These are phyloP conservation scores for Xylaria sp. DNA, from an alignment of 2,329 filamentous ascomycete species.

Conservation along the genomic window DNA sequence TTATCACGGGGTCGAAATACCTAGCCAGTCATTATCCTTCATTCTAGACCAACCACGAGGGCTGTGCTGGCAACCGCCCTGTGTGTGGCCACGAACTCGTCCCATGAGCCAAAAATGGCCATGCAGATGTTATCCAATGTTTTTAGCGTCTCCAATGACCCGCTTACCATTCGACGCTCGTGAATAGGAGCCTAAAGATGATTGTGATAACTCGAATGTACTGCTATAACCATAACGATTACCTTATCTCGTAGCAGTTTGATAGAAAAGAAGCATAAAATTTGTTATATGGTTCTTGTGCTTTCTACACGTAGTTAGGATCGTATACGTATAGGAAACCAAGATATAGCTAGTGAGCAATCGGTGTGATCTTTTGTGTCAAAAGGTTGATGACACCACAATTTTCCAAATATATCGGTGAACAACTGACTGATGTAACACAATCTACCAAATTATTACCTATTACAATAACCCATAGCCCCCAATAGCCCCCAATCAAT, in stretches of 20 bases:
- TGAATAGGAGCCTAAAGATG: not conserved
- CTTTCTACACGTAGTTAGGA: not conserved
- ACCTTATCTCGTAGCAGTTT: slow-evolving; percentile 2
- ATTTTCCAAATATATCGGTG: slow-evolving; percentile 1
- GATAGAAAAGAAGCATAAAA: not conserved
- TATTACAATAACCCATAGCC: not conserved
- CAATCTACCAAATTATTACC: slow-evolving; percentile 15
- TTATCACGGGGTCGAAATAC: slow-evolving; percentile 31
- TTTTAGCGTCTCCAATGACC: slow-evolving; percentile 17
- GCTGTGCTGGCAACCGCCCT: slow-evolving; percentile 34
- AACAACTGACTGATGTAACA: slow-evolving; percentile 7
- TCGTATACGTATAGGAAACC: not conserved
- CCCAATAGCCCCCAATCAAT: slow-evolving; percentile 5
- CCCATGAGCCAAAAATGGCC: slow-evolving; percentile 17
- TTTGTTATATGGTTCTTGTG: not conserved
- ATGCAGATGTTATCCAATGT: slow-evolving; percentile 12
- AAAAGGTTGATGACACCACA: not conserved
- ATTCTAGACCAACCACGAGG: slow-evolving; percentile 18
- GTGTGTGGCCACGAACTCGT: slow-evolving; percentile 25
- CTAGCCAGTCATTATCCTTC: slow-evolving; percentile 18
- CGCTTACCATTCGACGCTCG: slow-evolving; percentile 12
- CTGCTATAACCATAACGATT: not conserved
- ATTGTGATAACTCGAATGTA: slow-evolving; percentile 8
- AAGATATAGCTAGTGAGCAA: not conserved
- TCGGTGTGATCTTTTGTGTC: not conserved